A percentile compares a stretch with the other conserved stretches of the same genome.
These are phyloP conservation scores for Penicillium sp. DNA, from an alignment of 2,329 filamentous ascomycete species.

Conservation along the genomic window DNA sequence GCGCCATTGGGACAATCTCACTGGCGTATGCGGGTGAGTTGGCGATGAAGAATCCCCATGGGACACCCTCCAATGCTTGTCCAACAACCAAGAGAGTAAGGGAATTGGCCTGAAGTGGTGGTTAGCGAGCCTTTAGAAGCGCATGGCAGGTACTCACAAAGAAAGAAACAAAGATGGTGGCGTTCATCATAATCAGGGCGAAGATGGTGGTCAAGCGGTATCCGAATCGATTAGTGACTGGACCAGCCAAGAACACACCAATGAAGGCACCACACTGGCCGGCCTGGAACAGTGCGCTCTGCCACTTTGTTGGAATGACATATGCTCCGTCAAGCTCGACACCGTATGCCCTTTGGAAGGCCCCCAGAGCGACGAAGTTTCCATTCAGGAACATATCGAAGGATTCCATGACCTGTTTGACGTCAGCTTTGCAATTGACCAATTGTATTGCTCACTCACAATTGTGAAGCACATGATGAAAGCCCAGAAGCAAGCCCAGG, in stretches of 20 bases:
- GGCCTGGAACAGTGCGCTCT: slow-evolving; percentile 58
- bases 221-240: slow-evolving; percentile 60
- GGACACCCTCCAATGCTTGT: slow-evolving; percentile 33
- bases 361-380: slow-evolving; percentile 48
- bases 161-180: slow-evolving; percentile 62
- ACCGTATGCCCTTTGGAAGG: slow-evolving; percentile 45
- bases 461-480: slow-evolving; percentile 56
- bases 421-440: neutral
- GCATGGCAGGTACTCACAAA: slow-evolving; percentile 42
- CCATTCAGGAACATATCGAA: slow-evolving; percentile 54
- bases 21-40: slow-evolving; percentile 33
- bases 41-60: slow-evolving; percentile 35
- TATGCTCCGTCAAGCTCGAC: slow-evolving; percentile 22
- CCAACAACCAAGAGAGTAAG: slow-evolving; percentile 43
- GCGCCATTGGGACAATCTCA: slow-evolving; percentile 29
- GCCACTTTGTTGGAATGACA: slow-evolving; percentile 49
- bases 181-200: slow-evolving; percentile 60
- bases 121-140: neutral
- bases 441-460: slow-evolving; percentile 36
- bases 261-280: slow-evolving; percentile 63
- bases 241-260: slow-evolving; percentile 62
- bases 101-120: slow-evolving; percentile 36
- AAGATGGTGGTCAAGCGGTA: slow-evolving; percentile 62
- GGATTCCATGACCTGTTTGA: slow-evolving; percentile 53
- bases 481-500: slow-evolving; percentile 51